Evolutionary conservation across 371 early-diverging fungal genomes (phyloP), one percentile per base, ranked within the genome.

Genomic region (Mucor velutinosus): DNA sequence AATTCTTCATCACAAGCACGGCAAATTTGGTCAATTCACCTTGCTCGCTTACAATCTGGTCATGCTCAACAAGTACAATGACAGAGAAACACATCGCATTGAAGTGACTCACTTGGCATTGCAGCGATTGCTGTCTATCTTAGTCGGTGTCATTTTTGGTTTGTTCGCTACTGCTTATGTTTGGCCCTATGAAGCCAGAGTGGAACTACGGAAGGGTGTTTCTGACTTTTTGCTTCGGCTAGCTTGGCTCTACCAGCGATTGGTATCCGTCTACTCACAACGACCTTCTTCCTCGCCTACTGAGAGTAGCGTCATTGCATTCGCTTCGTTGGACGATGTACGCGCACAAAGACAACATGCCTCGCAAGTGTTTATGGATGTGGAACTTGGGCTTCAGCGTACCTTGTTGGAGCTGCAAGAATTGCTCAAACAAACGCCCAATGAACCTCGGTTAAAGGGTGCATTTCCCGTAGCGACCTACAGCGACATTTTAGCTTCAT

Each of bases 131-230:
- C 11, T 72, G 85, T 25, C 93, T 0, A 92, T 94, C 30, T 68
- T 87, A 51, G 72, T 90, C 7, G 95, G 95, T 32, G 90, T 93
- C 1, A 53, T 88, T 0, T 76, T 89, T 39, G 95, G 94, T 1
- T 72, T 95, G 55, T 57, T 87, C 14, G 87, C 86, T 0, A 92
- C 91, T 0, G 77, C 80, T 19, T 89, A 91, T 71, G 74, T 92
- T 7, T 92, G 94, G 92, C 94, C 94, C 0, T 94, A 88, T 60
- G 93, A 93, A 71, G 95, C 95, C 6, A 89, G 95, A 12, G 89
- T 87, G 27, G 91, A 93, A 35, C 75, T 95, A 30, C 88, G 95
- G 21, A 86, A 90, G 72, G 90, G 87, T 0, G 70, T 92, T 12
- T 89, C 90, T 14, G 84, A 86, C 21, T 82, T 89, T 25, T 73